phyloP scores from a whole-genome alignment of 2,329 filamentous ascomycete species.

The Curvularia sp. region DNA sequence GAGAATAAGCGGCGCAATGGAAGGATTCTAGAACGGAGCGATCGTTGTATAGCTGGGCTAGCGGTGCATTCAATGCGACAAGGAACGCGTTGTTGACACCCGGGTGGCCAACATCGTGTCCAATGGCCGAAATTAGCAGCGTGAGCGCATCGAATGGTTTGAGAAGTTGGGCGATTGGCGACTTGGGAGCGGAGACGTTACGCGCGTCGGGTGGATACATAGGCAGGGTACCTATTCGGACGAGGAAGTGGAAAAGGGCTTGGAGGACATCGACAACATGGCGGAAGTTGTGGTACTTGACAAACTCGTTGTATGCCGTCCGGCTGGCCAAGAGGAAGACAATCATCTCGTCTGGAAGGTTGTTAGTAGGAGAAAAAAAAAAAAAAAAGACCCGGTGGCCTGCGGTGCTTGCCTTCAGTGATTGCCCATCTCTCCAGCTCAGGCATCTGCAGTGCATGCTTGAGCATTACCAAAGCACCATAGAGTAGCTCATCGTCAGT shows the following conservation, averaged over 20 bases:
- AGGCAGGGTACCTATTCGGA: constrained; percentile 78
- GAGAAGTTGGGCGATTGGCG: constrained; percentile 76
- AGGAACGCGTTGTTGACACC: constrained; percentile 98
- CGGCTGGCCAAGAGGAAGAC: constrained; percentile 87
- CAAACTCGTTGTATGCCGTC: constrained; percentile 93
- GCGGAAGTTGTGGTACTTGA: constrained; percentile 97
- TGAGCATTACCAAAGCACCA: constrained; percentile 84
- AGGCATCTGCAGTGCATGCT: constrained; percentile 82
- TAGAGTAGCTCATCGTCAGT: constrained; percentile 89
- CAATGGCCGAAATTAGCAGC: constrained; percentile 92
- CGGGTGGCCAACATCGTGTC: constrained; percentile 95
- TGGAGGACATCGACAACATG: constrained; percentile 97
- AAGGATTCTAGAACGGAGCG: constrained; percentile 96
- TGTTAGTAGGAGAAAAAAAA: constrained; percentile 26
- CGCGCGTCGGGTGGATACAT: constrained; percentile 62
- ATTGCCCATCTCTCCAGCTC: constrained; percentile 83
- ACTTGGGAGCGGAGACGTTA: constrained; percentile 54
- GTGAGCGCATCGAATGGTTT: constrained; percentile 87
- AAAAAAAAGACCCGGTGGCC: not conserved
- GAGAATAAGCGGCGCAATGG: constrained; percentile 95
- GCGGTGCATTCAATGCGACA: constrained; percentile 85
- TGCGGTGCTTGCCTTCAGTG: constrained; percentile 69
- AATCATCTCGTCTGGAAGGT: constrained; percentile 72
- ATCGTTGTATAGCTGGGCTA: constrained; percentile 96
- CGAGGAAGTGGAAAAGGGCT: constrained; percentile 87